Evolutionary conservation across 139 green algal species (phyloP), one percentile per base, ranked within the genome.

Genomic region (Coelastrella sp.): DNA sequence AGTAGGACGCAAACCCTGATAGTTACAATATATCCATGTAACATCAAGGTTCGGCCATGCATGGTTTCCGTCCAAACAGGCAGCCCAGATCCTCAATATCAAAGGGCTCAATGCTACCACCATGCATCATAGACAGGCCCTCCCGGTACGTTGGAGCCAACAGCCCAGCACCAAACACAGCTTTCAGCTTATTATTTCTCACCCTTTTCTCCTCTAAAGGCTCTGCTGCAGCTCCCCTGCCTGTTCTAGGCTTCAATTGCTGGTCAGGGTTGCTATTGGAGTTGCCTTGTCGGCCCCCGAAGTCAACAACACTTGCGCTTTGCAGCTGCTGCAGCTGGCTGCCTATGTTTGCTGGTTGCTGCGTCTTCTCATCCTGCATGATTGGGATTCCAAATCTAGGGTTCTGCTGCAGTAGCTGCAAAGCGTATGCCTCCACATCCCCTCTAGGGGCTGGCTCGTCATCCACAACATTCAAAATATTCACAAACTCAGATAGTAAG

Each of bases 201-300:
- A 90, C n/a, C 4, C 85, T 47, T 68, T 90, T 90, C 85, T 90
- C 85, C 65, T 90, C 85, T 7, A 83, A 8, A 20, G 64, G 73
- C n/a, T 82, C 73, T 6, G 20, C 23, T 61, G 32, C 82, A 78
- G 22, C 82, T 60, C 13, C 32, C 61, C 23, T 75, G 59, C 81
- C 76, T 64, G 20, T 66, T 60, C 8, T 47, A 5, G 22, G 6
- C 73, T 64, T 59, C n/a, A 13, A 32, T 8, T 47, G 17, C 17
- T 10, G 65, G 57, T 66, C 61, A 5, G n/a, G 16, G n/a, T n/a
- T n/a, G n/a, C n/a, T n/a, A n/a, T n/a, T n/a, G n/a, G n/a, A n/a
- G n/a, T n/a, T n/a, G n/a, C n/a, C n/a, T n/a, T n/a, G n/a, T n/a
- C n/a, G n/a, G n/a, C n/a, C n/a, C n/a, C n/a, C n/a, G n/a, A n/a